phyloP scores from a whole-genome alignment of 106 monocot genomes.

The Amphibolis antarctica region DNA sequence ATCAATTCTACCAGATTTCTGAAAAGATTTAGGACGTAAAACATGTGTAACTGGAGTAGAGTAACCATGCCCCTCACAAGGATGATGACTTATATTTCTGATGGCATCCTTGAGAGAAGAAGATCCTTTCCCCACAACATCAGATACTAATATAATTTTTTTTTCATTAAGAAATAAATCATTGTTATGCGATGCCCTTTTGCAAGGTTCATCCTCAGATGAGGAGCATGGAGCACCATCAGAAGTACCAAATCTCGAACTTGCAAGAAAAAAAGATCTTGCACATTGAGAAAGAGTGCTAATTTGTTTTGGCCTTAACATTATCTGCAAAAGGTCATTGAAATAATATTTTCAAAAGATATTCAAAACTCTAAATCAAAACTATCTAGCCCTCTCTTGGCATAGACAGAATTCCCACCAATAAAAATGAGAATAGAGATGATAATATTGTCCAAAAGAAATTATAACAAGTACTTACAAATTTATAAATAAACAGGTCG shows the following conservation, averaged over 20 bases:
- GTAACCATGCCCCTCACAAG: conserved; percentile 7
- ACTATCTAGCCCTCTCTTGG: too few relatives aligned
- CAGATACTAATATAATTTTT: conserved; percentile 12
- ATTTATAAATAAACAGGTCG: too few relatives aligned
- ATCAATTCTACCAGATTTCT: conserved; percentile 4
- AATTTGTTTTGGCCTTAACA: conserved; percentile 88
- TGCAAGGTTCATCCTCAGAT: conserved; percentile 60
- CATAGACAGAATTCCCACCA: too few relatives aligned
- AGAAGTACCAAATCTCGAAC: conserved; percentile 36
- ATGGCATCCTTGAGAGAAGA: conserved; percentile 24
- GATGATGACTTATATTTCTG: conserved; percentile 18
- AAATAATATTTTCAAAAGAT: neutral
- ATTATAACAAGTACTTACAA: too few relatives aligned
- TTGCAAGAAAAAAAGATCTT: conserved; percentile 61
- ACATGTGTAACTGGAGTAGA: conserved; percentile 15
- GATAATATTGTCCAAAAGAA: too few relatives aligned
- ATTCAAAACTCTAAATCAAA: neutral
- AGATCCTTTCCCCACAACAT: conserved; percentile 13
- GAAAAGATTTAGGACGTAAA: conserved; percentile 15
- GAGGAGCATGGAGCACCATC: conserved; percentile 58
- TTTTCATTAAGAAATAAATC: conserved; percentile 21
- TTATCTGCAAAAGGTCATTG: conserved; percentile 22
- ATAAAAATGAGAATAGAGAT: too few relatives aligned
- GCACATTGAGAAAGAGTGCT: conserved; percentile 74
- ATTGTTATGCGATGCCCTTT: conserved; percentile 24